Evolutionary conservation across 2,329 filamentous ascomycete genomes (phyloP), one percentile per base, ranked within the genome.

Genomic region (Myriosclerotinia duriaeana): DNA sequence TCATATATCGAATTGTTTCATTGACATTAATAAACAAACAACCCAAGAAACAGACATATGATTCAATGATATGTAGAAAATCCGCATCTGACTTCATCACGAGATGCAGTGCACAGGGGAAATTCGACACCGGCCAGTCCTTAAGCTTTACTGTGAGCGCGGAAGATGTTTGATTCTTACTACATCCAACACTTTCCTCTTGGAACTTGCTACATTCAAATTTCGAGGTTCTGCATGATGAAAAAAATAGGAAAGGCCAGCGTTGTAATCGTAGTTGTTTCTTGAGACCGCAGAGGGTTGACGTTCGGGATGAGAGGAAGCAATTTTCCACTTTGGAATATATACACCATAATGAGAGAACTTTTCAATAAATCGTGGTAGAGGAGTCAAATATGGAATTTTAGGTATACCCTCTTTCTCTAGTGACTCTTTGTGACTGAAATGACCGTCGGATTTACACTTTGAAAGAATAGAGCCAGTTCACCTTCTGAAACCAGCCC

Each of bases 11-110:
- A 11, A 22, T 48, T 11, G 4, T 22, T 9, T 22, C 20, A n/a
- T 11, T n/a, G 46, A n/a, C 44, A 48, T 48, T 4, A 2, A n/a
- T 48, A 3, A 26, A 26, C 2, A 48, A 48, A 3, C 20, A n/a
- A 4, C 0, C 34, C 20, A n/a, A 7, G 2, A 0, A 38, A 2
- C 11, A 14, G 11, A 5, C n/a, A 48, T 9, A 7, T 54, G 34
- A 0, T 14, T 38, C 2, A 7, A 14, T 26, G 26, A 3, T 26
- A 26, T 20, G 15, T 42, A 56, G 22, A 3, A 17, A 4, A 5
- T 30, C 15, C 4, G 54, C 6, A 44, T 56, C 7, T 20, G 5
- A 17, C 15, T 34, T 26, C 2, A 34, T 6, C 2, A 2, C 15
- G 7, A 5, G 20, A 4, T 38, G 6, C 15, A 46, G 20, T 26